A percentile compares a stretch with the other conserved stretches of the same genome.
Evolutionary conservation across 768 basidiomycete species (phyloP).

Genomic region (Pleurotus tuber-regium): DNA sequence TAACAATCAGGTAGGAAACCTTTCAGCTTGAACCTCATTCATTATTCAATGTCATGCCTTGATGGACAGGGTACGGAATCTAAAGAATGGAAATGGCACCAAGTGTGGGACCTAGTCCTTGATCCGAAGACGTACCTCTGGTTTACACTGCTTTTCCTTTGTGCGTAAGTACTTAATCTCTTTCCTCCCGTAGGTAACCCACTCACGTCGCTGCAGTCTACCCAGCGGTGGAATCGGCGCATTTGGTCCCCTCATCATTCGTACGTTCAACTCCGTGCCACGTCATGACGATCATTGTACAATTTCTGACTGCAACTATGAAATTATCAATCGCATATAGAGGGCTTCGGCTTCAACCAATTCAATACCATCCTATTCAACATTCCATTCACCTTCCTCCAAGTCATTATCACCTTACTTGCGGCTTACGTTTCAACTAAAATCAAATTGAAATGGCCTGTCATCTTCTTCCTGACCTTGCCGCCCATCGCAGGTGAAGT

Average conservation of each 20-base stretch:
- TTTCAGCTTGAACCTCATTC: not conserved
- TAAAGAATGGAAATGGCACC: constrained; percentile 45
- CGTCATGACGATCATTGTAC: not conserved
- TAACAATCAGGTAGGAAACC: constrained; percentile 41
- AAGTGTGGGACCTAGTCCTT: constrained; percentile 34
- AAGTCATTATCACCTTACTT: constrained; percentile 34
- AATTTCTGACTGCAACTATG: not conserved
- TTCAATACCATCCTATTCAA: constrained; percentile 46
- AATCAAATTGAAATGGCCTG: constrained; percentile 38
- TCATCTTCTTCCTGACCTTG: constrained; percentile 32
- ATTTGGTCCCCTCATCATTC: constrained; percentile 44
- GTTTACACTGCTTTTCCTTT: constrained; percentile 39
- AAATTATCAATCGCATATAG: constrained; percentile 11
- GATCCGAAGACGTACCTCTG: constrained; percentile 43
- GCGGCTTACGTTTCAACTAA: constrained; percentile 33
- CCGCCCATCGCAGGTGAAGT: constrained; percentile 35
- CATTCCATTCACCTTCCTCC: constrained; percentile 43
- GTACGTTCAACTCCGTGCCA: too few species aligned
- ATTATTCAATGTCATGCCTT: not conserved
- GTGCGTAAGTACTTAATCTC: constrained; percentile 27
- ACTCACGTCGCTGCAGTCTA: constrained; percentile 17
- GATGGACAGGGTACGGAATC: constrained; percentile 38
- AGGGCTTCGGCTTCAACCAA: constrained; percentile 40
- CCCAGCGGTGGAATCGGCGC: constrained; percentile 40
- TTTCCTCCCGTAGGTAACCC: not conserved